Percentiles rank a stretch among this genome's conserved stretches.
Evolutionary conservation across 2,329 filamentous ascomycete genomes (phyloP).

Genomic region (Stachybotrys chlorohalonatus): DNA sequence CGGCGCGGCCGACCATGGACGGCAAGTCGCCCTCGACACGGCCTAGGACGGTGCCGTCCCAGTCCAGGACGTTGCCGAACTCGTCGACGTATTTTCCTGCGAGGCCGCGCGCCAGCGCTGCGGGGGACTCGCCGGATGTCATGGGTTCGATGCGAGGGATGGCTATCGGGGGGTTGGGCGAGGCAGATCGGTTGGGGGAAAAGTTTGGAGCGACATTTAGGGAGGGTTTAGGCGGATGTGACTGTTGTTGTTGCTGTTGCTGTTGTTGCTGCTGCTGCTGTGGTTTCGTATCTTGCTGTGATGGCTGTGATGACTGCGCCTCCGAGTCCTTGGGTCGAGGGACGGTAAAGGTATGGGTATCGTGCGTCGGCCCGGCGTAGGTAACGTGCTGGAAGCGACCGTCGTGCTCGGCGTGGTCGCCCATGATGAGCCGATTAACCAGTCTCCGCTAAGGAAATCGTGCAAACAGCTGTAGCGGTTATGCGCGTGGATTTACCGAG

Average conservation of each 20-base stretch:
- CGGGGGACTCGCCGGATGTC: slow-evolving; percentile 19
- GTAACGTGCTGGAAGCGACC: not conserved
- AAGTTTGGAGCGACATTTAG: not conserved
- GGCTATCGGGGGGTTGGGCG: slow-evolving; percentile 12
- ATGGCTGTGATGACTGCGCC: not conserved
- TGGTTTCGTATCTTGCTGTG: not conserved
- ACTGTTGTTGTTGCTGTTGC: not conserved
- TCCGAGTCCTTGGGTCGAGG: not conserved
- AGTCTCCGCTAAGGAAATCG: not conserved
- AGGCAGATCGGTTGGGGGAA: not conserved
- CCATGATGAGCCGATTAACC: not conserved
- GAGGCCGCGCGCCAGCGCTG: slow-evolving; percentile 29
- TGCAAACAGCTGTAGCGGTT: not conserved
- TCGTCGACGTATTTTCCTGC: slow-evolving; percentile 41
- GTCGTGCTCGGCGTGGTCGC: not conserved
- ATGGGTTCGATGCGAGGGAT: slow-evolving; percentile 33
- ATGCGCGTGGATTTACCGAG: too few species aligned
- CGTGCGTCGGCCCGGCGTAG: not conserved
- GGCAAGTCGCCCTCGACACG: slow-evolving; percentile 45
- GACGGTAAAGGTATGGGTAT: slow-evolving; percentile 1
- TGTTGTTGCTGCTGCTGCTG: not conserved
- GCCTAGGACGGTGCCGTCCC: slow-evolving; percentile 39
- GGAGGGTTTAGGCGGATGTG: not conserved
- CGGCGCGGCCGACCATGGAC: slow-evolving; percentile 41
- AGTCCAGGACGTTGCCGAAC: slow-evolving; percentile 43